These are phyloP conservation scores for Eragrostis tef DNA, from an alignment of 202 grass and related monocot genomes.

Conservation along the genomic window DNA sequence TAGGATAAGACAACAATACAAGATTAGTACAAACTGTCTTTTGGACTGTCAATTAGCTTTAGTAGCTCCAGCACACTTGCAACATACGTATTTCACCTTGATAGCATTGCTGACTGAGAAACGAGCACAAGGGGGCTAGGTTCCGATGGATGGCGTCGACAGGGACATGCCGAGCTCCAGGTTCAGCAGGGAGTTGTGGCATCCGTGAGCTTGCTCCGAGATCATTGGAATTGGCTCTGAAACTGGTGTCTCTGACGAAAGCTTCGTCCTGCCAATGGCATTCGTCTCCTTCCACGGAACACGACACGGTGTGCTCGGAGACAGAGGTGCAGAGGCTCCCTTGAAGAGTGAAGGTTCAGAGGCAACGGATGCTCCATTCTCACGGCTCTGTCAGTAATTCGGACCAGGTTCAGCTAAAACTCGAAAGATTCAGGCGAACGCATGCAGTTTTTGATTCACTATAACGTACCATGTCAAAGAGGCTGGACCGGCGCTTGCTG, in stretches of 20 bases:
- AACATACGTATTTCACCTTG: not conserved
- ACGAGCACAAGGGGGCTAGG: not conserved
- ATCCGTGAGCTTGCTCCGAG: slow-evolving; percentile 14
- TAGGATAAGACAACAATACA: not conserved
- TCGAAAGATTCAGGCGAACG: not conserved
- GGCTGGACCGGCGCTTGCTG: slow-evolving; percentile 58
- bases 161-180: slow-evolving; percentile 53
- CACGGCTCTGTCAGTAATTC: not conserved
- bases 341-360: not conserved
- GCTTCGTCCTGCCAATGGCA: not conserved
- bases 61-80: too few species aligned
- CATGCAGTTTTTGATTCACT: not conserved
- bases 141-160: slow-evolving; percentile 37
- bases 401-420: not conserved
- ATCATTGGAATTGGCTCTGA: not conserved
- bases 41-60: not conserved
- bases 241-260: slow-evolving; percentile 30
- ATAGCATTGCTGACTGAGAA: not conserved
- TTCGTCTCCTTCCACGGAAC: not conserved
- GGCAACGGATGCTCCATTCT: not conserved
- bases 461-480: slow-evolving; percentile 67
- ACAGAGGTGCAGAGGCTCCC: not conserved
- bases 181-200: slow-evolving; percentile 15
- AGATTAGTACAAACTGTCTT: not conserved
- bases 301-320: not conserved